Evolutionary conservation across 176 grass and related monocot genomes (phyloP), one percentile per base, ranked within the genome.

Genomic region (Aegilops bicornis): DNA sequence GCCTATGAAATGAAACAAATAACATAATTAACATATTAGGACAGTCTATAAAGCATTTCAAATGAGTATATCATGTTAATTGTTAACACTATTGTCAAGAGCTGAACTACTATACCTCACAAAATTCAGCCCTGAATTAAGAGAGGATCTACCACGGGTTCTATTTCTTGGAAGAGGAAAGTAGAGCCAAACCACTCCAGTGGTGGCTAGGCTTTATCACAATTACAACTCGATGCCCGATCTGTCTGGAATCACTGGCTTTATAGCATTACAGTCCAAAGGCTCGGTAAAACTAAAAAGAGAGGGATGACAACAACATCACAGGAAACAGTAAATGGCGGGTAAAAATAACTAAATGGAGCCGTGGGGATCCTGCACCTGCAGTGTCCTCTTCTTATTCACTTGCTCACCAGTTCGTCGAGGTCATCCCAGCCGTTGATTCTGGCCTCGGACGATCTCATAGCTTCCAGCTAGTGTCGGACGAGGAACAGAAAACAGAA

Each of bases 1-100:
- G 56, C 90, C 96, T 98, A 84, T 80, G 67, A 83, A 78, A 86
- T 47, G 32, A 87, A 83, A 61, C 36, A 48, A 85, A 58, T 79
- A 82, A 43, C 63, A 39, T 83, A 54, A 64, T 14, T n/a, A 85
- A 76, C 30, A 72, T 66, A 76, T 67, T 39, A 58, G n/a, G 7
- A 74, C 39, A 83, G 27, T 59, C 19, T 79, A 54, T 29, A 90
- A 82, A 40, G 11, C 10, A 69, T 62, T 67, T 8, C 17, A 71
- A 61, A 79, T 42, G 10, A 80, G 17, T 66, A 74, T 9, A 83
- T 50, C 17, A 64, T 36, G 0, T 30, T 72, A 66, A 54, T 35
- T 50, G 17, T 79, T 64, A 58, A 54, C 35, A 63, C 42, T 73
- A 65, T 10, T 59, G 6, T 59, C 54, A 59, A 22, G 19, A 59